Conservation (phyloP, 306 rosid genomes). For the Boehmeria nivea region DNA sequence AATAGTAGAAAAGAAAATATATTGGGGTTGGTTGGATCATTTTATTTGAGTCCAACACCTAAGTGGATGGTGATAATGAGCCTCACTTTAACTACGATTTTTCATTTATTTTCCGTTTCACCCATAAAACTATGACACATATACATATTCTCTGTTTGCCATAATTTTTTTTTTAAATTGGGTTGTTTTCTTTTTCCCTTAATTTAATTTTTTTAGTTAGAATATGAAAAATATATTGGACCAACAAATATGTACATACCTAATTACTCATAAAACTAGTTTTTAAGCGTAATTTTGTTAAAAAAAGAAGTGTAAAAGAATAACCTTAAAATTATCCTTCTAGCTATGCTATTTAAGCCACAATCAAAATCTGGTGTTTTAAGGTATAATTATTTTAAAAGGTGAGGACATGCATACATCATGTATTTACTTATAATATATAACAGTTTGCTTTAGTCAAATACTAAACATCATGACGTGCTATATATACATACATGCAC, state of each 20-base stretch:
- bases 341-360: neutral
- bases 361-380: no score
- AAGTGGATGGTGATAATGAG: conserved; percentile 6
- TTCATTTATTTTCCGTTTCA: neutral
- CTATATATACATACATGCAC: neutral
- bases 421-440: no score
- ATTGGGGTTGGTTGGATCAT: conserved; percentile 6
- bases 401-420: no score
- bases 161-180: neutral
- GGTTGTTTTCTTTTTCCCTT: neutral
- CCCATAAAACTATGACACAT: neutral
- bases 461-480: no score
- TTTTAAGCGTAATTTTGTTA: no score
- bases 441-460: no score
- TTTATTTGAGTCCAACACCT: conserved; percentile 12
- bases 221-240: no score
- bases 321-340: neutral
- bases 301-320: no score
- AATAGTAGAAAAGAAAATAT: neutral
- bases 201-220: neutral
- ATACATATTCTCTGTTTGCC: neutral
- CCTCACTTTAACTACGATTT: neutral
- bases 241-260: no score
- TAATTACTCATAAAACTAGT: no score
- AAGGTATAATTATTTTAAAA: no score